Conservation (phyloP, 2,329 filamentous ascomycete genomes). For the Fusarium secorum region DNA sequence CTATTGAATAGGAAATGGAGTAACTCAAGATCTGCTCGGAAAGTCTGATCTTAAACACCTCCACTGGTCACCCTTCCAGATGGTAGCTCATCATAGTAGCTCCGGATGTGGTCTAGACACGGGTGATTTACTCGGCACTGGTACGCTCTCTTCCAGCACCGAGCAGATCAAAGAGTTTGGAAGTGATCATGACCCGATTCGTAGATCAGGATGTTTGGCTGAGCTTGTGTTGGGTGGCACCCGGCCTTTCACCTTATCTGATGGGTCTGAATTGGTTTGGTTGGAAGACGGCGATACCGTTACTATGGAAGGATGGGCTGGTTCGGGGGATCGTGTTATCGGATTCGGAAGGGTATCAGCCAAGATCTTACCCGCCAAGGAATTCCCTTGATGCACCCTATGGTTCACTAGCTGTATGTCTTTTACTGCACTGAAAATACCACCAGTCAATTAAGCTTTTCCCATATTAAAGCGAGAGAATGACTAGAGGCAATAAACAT, state of each 20-base stretch:
- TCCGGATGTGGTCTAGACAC: not conserved
- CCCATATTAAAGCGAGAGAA: not conserved
- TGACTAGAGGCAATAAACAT: not conserved
- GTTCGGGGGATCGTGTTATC: not conserved
- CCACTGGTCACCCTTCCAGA: not conserved
- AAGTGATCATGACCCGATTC: not conserved
- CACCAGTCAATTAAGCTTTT: not conserved
- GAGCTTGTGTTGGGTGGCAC: not conserved
- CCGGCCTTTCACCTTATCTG: not conserved
- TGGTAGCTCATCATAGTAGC: not conserved
- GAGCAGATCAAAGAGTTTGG: not conserved
- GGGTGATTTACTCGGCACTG: not conserved
- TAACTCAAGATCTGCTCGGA: not conserved
- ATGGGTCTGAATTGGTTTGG: not conserved
- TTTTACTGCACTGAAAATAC: not conserved
- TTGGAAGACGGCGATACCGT: not conserved
- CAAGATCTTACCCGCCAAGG: not conserved
- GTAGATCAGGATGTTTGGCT: not conserved
- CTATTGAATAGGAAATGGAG: not conserved
- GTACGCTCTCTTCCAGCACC: not conserved
- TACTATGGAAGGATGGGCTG: not conserved
- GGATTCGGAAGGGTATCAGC: not conserved
- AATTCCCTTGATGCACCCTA: not conserved
- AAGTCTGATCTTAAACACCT: not conserved
- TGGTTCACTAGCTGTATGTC: fast-evolving